Evolutionary conservation across 2,329 filamentous ascomycete species (phyloP).

Genomic region (Lachnellula occidentalis): DNA sequence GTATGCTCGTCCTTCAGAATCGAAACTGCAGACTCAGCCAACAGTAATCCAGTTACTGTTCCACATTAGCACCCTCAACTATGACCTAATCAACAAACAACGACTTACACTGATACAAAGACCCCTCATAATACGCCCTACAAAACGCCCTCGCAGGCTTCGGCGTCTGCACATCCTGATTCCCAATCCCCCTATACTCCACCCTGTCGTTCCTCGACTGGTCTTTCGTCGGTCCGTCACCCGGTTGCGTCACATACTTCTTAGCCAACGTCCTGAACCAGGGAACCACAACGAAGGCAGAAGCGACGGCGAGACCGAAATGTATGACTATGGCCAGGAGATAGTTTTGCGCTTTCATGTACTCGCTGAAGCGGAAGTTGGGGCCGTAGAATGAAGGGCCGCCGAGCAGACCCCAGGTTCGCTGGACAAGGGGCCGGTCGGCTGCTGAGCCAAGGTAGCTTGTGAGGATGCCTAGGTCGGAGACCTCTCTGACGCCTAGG

Average conservation of each 20-base stretch:
- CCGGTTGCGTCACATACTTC: conserved; percentile 45
- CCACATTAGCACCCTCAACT: conserved; percentile 8
- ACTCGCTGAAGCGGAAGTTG: conserved; percentile 55
- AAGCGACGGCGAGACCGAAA: conserved; percentile 40
- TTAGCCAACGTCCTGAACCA: conserved; percentile 38
- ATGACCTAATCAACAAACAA: neutral
- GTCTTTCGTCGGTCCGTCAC: conserved; percentile 49
- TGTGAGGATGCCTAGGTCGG: conserved; percentile 50
- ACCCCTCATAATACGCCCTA: conserved; percentile 51
- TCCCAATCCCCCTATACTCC: conserved; percentile 59
- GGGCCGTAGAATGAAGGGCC: conserved; percentile 49
- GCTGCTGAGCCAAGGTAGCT: conserved; percentile 45
- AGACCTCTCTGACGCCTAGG: conserved; percentile 45
- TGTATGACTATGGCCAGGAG: conserved; percentile 47
- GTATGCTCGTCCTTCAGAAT: conserved; percentile 56
- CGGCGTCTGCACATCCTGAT: conserved; percentile 46
- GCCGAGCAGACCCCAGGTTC: conserved; percentile 56
- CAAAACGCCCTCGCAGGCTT: conserved; percentile 41
- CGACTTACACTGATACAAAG: conserved; percentile 59
- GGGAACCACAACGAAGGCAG: conserved; percentile 34
- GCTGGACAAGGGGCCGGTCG: conserved; percentile 51
- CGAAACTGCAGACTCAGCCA: conserved; percentile 59
- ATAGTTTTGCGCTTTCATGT: conserved; percentile 45
- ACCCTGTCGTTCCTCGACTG: conserved; percentile 52
- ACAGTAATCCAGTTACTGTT: conserved; percentile 58